Base-by-base conservation (phyloP, 192 early-diverging fungal species). In the Coemansia sp. region DNA sequence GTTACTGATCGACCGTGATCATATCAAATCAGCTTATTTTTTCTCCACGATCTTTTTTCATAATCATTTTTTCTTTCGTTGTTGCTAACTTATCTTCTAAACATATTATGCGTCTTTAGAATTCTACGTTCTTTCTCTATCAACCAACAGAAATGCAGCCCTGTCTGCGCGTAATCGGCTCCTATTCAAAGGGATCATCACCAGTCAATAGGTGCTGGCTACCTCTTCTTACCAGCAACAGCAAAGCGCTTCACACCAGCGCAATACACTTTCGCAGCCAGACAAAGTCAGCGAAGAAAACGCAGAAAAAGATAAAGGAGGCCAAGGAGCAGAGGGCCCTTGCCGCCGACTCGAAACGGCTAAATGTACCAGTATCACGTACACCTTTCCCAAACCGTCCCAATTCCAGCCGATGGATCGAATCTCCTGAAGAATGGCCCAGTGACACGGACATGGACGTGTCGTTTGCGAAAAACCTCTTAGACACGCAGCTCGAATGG, bases 381-480 rank as follows among this genome's bases (percentile, higher is more conserved):
- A n/a, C n/a, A n/a, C n/a, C 1, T 36, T 36, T 4, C 4, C 34
- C 34, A 11, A 36, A 36, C 34, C 1, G 13, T 1, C 5, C 34
- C 34, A 17, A 41, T 41, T 41, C 14, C 15, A 13, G 13, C 13
- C 38, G 17, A 4, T 11, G 38, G 38, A 41, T 17, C 13, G 14
- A 3, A 17, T 1, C 1, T 41, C 17, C 52, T 1, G 29, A 54
- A 15, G 52, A 41, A 27, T 69, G 67, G 70, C 76, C 76, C 6
- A 63, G 53, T 44, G 77, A 80, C 11, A 38, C 57, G 1, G 64
- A 80, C 15, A 70, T 80, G 2, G 55, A 80, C 50, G 72, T 53
- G 15, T 34, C 38, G 44, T 80, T 74, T 66, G 67, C 72, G n/a
- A 36, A 40, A 20, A 33, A 11, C 8, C 38, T 57, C 10, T 59